phyloP scores from a whole-genome alignment of 2,329 filamentous ascomycete genomes.

The Zymoseptoria crescenta region DNA sequence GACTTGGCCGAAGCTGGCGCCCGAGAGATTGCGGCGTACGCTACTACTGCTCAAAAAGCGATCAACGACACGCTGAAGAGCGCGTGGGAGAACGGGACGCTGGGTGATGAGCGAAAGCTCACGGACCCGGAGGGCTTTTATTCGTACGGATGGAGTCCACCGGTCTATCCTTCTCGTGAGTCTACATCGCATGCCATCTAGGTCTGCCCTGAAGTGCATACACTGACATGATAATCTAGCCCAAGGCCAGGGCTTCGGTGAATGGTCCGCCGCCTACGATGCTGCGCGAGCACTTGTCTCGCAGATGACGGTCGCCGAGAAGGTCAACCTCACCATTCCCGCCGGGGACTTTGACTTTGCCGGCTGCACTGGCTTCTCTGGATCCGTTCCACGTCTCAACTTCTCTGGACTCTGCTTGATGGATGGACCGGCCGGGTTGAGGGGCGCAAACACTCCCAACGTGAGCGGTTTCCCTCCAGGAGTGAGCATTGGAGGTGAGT shows the following conservation, averaged over 20 bases:
- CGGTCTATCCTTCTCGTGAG: conserved; percentile 26
- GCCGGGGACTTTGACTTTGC: conserved; percentile 6
- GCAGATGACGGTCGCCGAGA: conserved; percentile 33
- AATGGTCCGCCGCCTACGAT: conserved; percentile 35
- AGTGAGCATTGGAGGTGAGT: conserved; percentile 32
- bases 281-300: conserved; percentile 34
- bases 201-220: not conserved
- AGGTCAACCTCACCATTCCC: conserved; percentile 33
- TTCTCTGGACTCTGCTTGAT: conserved; percentile 37
- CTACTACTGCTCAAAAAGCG: not conserved
- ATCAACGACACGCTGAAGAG: not conserved
- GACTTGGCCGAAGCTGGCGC: not conserved
- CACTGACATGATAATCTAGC: conserved; percentile 7
- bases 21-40: not conserved
- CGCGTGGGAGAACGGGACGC: not conserved
- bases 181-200: not conserved
- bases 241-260: conserved; percentile 15
- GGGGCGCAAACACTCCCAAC: conserved; percentile 33
- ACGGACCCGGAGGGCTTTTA: conserved; percentile 21
- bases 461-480: conserved; percentile 38
- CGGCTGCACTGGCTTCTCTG: conserved; percentile 33
- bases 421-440: conserved; percentile 37
- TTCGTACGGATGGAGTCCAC: conserved; percentile 24
- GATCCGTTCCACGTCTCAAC: conserved; percentile 28
- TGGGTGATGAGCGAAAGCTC: conserved; percentile 6